Base-by-base conservation (phyloP, 2,329 filamentous ascomycete species). In the Venturia asperata region DNA sequence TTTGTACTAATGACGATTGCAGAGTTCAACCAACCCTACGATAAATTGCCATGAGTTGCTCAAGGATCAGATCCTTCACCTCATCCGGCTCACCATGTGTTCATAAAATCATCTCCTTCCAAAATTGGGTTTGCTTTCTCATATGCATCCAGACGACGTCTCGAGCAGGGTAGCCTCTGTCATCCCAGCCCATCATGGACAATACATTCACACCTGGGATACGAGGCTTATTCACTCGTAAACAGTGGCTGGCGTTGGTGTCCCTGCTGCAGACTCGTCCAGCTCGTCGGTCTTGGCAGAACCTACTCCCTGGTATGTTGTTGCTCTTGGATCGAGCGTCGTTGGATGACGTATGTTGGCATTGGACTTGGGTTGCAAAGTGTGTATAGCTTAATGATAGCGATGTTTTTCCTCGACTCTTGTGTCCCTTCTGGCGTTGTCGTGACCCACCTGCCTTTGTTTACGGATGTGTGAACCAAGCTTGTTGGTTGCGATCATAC, bases 21-120 rank as follows among this genome's bases (percentile, higher is more conserved):
- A 61, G 60, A 42, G 27, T 11, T 27, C 60, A 43, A 61, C n/a
- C 60, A 10, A 34, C 60, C 27, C 43, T 37, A 62, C 27, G 60
- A 62, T 62, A 30, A 43, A 2, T 4, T 21, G 39, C 39, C n/a
- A 19, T 30, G 43, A 43, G 60, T 11, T 30, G 34, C 34, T 34
- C 43, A 63, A 55, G 42, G 19, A n/a, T 41, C 42, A 27, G 19
- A 19, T 39, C 43, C 37, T 52, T 45, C 52, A 27, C 3, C 47
- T 60, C 58, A 55, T 34, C 49, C 24, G 49, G 49, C 49, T 55
- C 17, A 52, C 21, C 70, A 73, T 74, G 72, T 76, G 74, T 76
- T 74, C 69, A 75, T 76, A 76, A 70, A 63, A 69, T 47, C 68
- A 70, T 17, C 60, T 43, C 60, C 37, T 43, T 66, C 67, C 63